Evolutionary conservation across 1,139 yeast species (phyloP).

Genomic region (Yamadazyma aaseri): DNA sequence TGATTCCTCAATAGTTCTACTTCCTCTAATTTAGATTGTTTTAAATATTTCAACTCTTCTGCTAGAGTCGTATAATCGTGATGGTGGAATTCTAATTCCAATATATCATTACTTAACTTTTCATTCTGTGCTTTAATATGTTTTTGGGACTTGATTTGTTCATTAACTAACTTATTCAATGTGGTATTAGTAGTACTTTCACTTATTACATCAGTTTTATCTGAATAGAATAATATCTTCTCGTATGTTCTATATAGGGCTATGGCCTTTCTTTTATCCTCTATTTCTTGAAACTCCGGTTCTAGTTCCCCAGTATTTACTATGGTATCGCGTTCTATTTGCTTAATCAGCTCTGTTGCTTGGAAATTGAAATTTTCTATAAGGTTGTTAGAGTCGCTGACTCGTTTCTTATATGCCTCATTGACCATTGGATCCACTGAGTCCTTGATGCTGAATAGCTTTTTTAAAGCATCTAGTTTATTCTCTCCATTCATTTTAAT

Average conservation of each 20-base stretch:
- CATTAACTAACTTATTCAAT: constrained; percentile 6
- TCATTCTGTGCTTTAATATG: neutral
- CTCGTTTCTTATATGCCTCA: constrained; percentile 24
- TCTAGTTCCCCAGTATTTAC: neutral
- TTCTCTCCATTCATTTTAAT: constrained; percentile 1
- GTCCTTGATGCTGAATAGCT: constrained; percentile 2
- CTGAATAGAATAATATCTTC: constrained; percentile 32
- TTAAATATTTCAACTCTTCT: constrained; percentile 2
- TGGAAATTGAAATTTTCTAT: constrained; percentile 27
- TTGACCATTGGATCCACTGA: constrained; percentile 10
- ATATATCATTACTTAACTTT: constrained; percentile 1
- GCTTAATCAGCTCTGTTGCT: constrained; percentile 27
- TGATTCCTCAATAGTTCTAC: neutral
- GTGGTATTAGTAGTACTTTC: constrained; percentile 31
- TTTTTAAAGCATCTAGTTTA: constrained; percentile 1
- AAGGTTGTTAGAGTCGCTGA: constrained; percentile 28
- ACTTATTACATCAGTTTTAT: constrained; percentile 38
- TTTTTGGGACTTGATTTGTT: constrained; percentile 2
- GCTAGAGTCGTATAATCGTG: constrained; percentile 1
- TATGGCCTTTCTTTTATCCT: constrained; percentile 19
- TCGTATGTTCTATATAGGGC: constrained; percentile 29
- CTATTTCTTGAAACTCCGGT: constrained; percentile 6
- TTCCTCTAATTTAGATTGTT: neutral
- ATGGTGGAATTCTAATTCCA: constrained; percentile 1
- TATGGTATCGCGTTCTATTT: constrained; percentile 11